Evolutionary conservation across 2,329 filamentous ascomycete genomes (phyloP).

Genomic region (Claviceps sorghi): DNA sequence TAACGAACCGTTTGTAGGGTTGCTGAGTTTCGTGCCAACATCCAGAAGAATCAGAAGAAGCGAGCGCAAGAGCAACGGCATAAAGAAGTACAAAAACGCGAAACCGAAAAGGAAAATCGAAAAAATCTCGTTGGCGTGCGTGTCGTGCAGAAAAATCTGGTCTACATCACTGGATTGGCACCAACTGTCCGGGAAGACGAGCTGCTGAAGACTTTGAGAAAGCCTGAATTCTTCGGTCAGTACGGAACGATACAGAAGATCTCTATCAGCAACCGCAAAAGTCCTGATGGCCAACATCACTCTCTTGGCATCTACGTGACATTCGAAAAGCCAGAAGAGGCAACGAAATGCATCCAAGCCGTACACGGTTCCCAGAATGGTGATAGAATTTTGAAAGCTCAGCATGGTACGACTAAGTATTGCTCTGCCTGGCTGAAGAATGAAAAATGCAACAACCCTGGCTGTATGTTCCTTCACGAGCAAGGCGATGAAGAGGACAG

Average conservation of each 20-base stretch:
- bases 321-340: slow-evolving; percentile 82
- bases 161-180: slow-evolving; percentile 91
- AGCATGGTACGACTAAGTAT: slow-evolving; percentile 87
- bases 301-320: slow-evolving; percentile 98
- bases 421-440: slow-evolving; percentile 93
- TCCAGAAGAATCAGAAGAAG: slow-evolving; percentile 85
- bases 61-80: slow-evolving; percentile 70
- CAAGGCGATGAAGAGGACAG: slow-evolving; percentile 96
- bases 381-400: slow-evolving; percentile 67
- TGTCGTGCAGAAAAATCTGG: slow-evolving; percentile 95
- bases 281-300: slow-evolving; percentile 57
- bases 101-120: slow-evolving; percentile 87
- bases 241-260: slow-evolving; percentile 99
- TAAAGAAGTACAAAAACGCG: slow-evolving; percentile 90
- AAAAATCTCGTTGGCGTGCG: slow-evolving; percentile 92
- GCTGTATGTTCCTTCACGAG: slow-evolving; percentile 97
- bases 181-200: slow-evolving; percentile 88
- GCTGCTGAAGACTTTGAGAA: slow-evolving; percentile 75
- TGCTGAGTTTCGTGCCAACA: slow-evolving; percentile 60
- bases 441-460: slow-evolving; percentile 85
- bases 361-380: slow-evolving; percentile 89
- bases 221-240: slow-evolving; percentile 89
- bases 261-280: slow-evolving; percentile 91
- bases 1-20: slow-evolving; percentile 31
- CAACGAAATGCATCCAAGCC: slow-evolving; percentile 73